Evolutionary conservation across 1,139 yeast genomes (phyloP), one percentile per base, ranked within the genome.

Genomic region (Pichia norvegensis): DNA sequence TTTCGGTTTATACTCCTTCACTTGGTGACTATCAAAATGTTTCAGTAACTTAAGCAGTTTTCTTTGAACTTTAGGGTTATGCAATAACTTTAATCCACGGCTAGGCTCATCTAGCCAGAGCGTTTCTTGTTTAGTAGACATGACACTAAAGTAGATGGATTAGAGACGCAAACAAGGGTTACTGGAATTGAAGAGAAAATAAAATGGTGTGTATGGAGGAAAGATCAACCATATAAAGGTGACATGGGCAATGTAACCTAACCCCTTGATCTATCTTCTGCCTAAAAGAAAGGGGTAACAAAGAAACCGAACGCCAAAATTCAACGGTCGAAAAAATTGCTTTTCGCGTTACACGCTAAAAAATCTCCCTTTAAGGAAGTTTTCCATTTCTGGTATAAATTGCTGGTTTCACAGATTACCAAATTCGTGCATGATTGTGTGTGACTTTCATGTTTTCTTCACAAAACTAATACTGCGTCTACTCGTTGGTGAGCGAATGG

Each of bases 401-500:
- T 11, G 35, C 35, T 16, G 35, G 19, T 31, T 17, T 7, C 13
- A n/a, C n/a, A n/a, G n/a, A n/a, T n/a, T n/a, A n/a, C n/a, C n/a
- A n/a, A n/a, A n/a, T n/a, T n/a, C n/a, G n/a, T n/a, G n/a, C n/a
- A n/a, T n/a, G n/a, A n/a, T n/a, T n/a, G n/a, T n/a, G n/a, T n/a
- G n/a, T n/a, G n/a, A n/a, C n/a, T n/a, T n/a, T n/a, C n/a, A n/a
- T n/a, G n/a, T n/a, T n/a, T n/a, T n/a, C n/a, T n/a, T n/a, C n/a
- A n/a, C n/a, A n/a, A n/a, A n/a, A n/a, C n/a, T n/a, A n/a, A n/a
- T n/a, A n/a, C n/a, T 9, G 9, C 27, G 14, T 17, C 20, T 31
- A 31, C 20, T 31, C 35, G 13, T 20, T 35, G 49, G 71, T 73
- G 5, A 72, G 64, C 13, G 77, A 70, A 63, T 86, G 95, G 21